These are phyloP conservation scores for Penicillium hesseltinei DNA, from an alignment of 2,329 filamentous ascomycete species.

Conservation along the genomic window DNA sequence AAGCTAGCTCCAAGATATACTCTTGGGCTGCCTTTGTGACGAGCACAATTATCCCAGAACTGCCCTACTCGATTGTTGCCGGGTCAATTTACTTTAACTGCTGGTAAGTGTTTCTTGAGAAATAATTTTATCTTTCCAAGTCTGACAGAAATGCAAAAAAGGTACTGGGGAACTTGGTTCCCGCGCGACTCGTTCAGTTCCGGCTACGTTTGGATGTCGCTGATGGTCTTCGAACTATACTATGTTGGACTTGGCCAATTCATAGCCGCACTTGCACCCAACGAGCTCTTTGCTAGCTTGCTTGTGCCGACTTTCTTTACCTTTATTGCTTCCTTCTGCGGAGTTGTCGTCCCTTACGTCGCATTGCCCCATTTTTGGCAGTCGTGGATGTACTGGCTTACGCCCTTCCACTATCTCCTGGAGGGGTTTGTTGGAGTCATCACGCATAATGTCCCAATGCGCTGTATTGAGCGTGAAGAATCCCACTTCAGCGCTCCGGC, in stretches of 20 bases:
- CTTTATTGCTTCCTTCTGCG: conserved; percentile 70
- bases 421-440: conserved; percentile 60
- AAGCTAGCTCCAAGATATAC: conserved; percentile 77
- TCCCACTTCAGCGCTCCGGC: conserved; percentile 60
- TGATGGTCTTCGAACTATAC: conserved; percentile 66
- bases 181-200: conserved; percentile 57
- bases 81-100: conserved; percentile 64
- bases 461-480: conserved; percentile 57
- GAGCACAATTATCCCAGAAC: conserved; percentile 64
- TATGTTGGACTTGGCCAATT: conserved; percentile 65
- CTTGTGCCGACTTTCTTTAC: conserved; percentile 69
- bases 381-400: conserved; percentile 64
- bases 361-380: conserved; percentile 66
- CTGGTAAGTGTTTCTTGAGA: conserved; percentile 49
- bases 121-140: background rate
- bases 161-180: conserved; percentile 57
- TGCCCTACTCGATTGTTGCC: conserved; percentile 66
- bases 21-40: conserved; percentile 70
- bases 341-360: conserved; percentile 67
- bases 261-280: conserved; percentile 65
- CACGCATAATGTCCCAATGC: conserved; percentile 55
- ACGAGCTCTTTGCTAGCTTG: conserved; percentile 64
- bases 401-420: conserved; percentile 66
- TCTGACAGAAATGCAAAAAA: conserved; percentile 14
- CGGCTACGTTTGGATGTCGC: conserved; percentile 62